Percentiles rank a stretch among this genome's conserved stretches.
These are phyloP conservation scores for Candida vaughaniae DNA, from an alignment of 805 yeast genomes.

Conservation along the genomic window DNA sequence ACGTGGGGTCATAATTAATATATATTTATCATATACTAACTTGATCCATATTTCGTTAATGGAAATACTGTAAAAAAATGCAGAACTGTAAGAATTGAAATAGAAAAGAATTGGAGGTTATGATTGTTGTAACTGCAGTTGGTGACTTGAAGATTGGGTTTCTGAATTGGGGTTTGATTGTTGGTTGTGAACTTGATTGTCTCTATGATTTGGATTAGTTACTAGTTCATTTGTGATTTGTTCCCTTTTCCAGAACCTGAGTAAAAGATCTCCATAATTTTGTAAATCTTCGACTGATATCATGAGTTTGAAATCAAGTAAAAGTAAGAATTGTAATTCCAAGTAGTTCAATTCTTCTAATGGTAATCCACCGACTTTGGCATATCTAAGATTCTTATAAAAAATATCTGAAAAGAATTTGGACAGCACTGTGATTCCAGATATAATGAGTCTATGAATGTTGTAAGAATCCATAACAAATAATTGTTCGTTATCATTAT, in stretches of 20 bases:
- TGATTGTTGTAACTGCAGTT: too few relatives aligned
- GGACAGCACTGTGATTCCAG: constrained; percentile 93
- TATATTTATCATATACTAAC: not conserved
- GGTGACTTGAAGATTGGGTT: too few relatives aligned
- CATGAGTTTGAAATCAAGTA: constrained; percentile 83
- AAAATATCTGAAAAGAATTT: constrained; percentile 94
- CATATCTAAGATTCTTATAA: constrained; percentile 91
- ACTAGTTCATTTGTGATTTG: constrained; percentile 45
- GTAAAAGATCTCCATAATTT: constrained; percentile 80
- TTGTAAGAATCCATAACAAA: constrained; percentile 96
- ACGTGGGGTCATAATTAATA: not conserved
- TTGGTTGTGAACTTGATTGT: not conserved
- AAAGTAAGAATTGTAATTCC: constrained; percentile 82
- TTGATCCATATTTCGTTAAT: too few relatives aligned
- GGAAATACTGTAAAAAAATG: too few relatives aligned
- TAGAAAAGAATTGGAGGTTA: too few relatives aligned
- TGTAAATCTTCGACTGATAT: constrained; percentile 89
- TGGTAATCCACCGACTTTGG: constrained; percentile 94
- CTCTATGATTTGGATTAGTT: constrained; percentile 3
- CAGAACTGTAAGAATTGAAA: not conserved
- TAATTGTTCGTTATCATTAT: constrained; percentile 47
- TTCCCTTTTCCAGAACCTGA: constrained; percentile 82
- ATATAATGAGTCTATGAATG: constrained; percentile 88
- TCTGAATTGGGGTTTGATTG: too few relatives aligned
- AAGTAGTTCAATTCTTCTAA: constrained; percentile 88